Conservation (phyloP, 2,329 filamentous ascomycete species). For the Epichloe brachyelytri region DNA sequence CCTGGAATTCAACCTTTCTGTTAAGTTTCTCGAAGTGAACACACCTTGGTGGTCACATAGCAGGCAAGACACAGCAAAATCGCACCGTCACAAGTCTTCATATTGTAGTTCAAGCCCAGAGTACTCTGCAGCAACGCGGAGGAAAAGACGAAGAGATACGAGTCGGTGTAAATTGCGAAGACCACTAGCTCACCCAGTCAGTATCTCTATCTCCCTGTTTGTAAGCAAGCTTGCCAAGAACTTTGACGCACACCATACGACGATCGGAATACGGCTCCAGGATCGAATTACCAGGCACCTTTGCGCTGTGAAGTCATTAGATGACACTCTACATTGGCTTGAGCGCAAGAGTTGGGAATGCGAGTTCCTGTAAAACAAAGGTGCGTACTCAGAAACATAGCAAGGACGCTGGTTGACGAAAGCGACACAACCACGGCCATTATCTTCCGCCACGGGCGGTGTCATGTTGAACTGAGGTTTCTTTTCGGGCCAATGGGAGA, state of each 20-base stretch:
- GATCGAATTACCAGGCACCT: conserved; percentile 22
- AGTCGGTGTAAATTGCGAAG: conserved; percentile 46
- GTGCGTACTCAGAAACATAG: conserved; percentile 23
- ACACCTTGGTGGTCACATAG: conserved; percentile 51
- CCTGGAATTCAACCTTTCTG: not conserved
- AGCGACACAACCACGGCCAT: conserved; percentile 13
- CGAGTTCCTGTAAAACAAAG: not conserved
- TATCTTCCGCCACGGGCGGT: not conserved
- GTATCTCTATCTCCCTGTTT: too few relatives aligned
- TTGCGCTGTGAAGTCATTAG: conserved; percentile 17
- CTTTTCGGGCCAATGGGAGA: not conserved
- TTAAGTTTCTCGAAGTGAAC: not conserved
- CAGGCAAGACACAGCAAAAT: conserved; percentile 48
- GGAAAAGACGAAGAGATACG: conserved; percentile 45
- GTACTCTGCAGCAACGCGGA: conserved; percentile 44
- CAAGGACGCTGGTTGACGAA: conserved; percentile 20
- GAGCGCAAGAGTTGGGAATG: not conserved
- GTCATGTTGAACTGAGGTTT: not conserved
- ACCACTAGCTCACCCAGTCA: conserved; percentile 31
- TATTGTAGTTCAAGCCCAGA: conserved; percentile 39
- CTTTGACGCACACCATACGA: conserved; percentile 26
- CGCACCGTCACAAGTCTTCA: conserved; percentile 39
- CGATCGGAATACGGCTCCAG: conserved; percentile 28
- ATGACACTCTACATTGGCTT: not conserved
- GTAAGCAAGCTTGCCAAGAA: too few relatives aligned